Base-by-base conservation (phyloP, 1,284 basidiomycete genomes). In the Coniferiporia sulphurascens region DNA sequence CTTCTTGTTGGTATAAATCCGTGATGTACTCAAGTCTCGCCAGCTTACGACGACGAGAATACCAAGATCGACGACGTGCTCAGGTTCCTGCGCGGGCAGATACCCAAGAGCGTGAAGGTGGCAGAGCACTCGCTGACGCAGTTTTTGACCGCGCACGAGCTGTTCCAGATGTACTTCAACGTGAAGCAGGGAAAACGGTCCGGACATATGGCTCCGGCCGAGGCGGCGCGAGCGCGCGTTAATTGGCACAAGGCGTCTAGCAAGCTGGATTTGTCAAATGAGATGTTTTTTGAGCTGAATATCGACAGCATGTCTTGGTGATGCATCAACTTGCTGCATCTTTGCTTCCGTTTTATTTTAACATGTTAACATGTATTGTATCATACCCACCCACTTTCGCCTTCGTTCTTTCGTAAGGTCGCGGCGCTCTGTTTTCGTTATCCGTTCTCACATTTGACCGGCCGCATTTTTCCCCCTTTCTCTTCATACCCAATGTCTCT, bases 141-240 rank as follows among this genome's bases (percentile, higher is more conserved):
- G 13, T 58, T 58, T 13, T 38, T 50, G n/a, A 36, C 56, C 21
- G 56, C 53, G 32, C 53, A 55, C n/a, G 44, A 38, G 27, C 34
- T 58, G n/a, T 52, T 58, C 44, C 56, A 48, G 9, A 27, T 51
- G 19, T 43, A 51, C 27, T 38, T 44, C 15, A 35, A 41, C 9
- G 56, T 58, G 15, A 13, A 38, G 17, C 49, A 22, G 8, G 56
- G 56, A 2, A 41, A 50, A 12, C 12, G 41, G 6, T 51, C 49
- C 2, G 56, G 56, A 15, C 52, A 44, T 22, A 58, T 58, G 13
- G 17, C 49, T 1, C 49, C 56, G 2, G 41, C 12, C 19, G 56
- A 58, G 56, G 56, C 56, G 6, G 56, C 56, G 56, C 35, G 49
- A 10, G 56, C 56, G 21, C 48, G 56, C 8, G 19, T 19, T 4